Base-by-base conservation (phyloP, 805 yeast species). In the Candida takata region DNA sequence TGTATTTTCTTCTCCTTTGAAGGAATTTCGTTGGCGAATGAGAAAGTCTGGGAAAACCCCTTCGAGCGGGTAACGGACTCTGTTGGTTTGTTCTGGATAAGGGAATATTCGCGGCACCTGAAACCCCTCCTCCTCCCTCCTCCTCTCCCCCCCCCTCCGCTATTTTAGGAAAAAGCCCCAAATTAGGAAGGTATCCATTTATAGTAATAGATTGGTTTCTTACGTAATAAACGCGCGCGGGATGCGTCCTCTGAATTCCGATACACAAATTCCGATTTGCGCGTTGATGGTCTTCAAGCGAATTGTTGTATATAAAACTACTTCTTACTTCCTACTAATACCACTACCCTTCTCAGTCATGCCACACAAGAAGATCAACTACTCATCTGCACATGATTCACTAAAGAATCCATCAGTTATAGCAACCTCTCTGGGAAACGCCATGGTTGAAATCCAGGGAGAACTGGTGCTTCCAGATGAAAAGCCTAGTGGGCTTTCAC, bases 391-490 rank as follows among this genome's bases (percentile, higher is more conserved):
- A 9, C 36, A 38, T 11, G 20, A 23, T 8, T 41, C 41, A 5
- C 34, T 35, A 5, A 13, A 13, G 8, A 38, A 27, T 4, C 44
- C 45, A 14, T 13, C 30, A 3, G 37, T 45, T 3, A 51, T 75
- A 3, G 45, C 69, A 2, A 77, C 88, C 0, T 69, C 77, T 1
- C 57, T 61, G 29, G 92, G 90, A 1, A 66, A 76, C 29, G 66
- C 72, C 3, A 47, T 82, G 13, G 41, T 82, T 14, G 92, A 82
- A 52, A 80, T 82, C 14, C 92, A 82, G 51, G 92, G 92, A 8
- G 84, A 77, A 24, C 54, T 82, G 27, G 72, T 74, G 37, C 51
- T 77, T 4, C 78, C 79, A 1, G 39, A 48, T 4, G 48, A 47
- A 15, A 48, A 51, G 16, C 66, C 69, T 6, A 45, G 42, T 2